Evolutionary conservation across 2,329 filamentous ascomycete genomes (phyloP).

Genomic region (Zasmidium angulare): DNA sequence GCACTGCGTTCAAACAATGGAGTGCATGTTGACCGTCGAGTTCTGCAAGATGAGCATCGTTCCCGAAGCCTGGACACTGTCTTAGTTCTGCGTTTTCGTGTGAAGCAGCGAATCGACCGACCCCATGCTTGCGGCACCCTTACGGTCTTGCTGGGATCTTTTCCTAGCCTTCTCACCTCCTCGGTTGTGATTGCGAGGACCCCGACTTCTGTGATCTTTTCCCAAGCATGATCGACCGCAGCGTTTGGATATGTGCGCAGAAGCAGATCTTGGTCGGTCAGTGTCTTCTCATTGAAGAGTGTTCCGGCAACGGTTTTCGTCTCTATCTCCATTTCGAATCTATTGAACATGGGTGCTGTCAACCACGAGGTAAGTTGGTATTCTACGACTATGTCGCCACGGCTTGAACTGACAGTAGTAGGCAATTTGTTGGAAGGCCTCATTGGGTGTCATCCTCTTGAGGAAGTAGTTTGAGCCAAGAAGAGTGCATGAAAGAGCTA

Average conservation of each 20-base stretch:
- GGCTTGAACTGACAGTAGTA: too few relatives aligned
- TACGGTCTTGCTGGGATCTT: too few relatives aligned
- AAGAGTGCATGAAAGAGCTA: too few relatives aligned
- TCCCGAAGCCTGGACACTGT: conserved; percentile 1
- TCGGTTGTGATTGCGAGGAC: not conserved
- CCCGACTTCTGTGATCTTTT: conserved; percentile 1
- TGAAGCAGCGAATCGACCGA: too few relatives aligned
- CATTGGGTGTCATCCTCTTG: too few relatives aligned
- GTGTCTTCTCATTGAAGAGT: conserved; percentile 5
- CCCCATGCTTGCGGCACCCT: too few relatives aligned
- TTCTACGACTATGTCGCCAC: too few relatives aligned
- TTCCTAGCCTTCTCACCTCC: not conserved
- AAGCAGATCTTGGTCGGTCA: not conserved
- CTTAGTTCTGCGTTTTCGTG: not conserved
- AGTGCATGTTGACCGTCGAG: conserved; percentile 8
- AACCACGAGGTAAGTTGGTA: too few relatives aligned
- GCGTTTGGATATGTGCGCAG: conserved; percentile 1
- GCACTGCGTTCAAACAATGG: conserved; percentile 6
- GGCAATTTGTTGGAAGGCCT: too few relatives aligned
- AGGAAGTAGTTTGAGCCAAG: too few relatives aligned
- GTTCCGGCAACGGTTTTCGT: conserved; percentile 2
- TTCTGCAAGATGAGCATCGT: conserved; percentile 1
- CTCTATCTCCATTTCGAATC: conserved; percentile 3
- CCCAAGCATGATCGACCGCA: not conserved
- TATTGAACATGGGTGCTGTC: not conserved